Percentiles rank a stretch among this genome's conserved stretches.
Evolutionary conservation across 2,329 filamentous ascomycete genomes (phyloP).

Genomic region (Hypoxylon sp.): DNA sequence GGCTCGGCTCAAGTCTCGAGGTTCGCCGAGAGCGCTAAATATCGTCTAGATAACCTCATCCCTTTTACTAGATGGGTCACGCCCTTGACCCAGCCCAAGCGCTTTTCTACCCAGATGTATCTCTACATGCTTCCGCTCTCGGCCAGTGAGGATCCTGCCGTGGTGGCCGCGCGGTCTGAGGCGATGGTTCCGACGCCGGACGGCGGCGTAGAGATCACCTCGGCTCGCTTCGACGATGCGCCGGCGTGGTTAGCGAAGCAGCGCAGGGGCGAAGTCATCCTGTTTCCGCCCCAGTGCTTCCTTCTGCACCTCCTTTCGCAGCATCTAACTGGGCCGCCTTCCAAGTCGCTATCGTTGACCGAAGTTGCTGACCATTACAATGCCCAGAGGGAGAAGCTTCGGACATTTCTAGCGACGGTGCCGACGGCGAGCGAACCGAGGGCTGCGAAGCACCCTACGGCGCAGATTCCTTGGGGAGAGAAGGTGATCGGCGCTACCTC

Average conservation of each 20-base stretch:
- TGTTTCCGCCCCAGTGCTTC: slow-evolving; percentile 91
- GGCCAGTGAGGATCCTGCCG: slow-evolving; percentile 36
- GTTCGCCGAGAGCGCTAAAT: neutral
- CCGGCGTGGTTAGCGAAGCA: slow-evolving; percentile 73
- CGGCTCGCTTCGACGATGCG: slow-evolving; percentile 78
- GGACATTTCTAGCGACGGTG: slow-evolving; percentile 58
- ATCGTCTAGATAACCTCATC: slow-evolving; percentile 64
- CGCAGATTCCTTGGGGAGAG: slow-evolving; percentile 62
- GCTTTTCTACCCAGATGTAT: slow-evolving; percentile 98
- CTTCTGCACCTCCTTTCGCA: slow-evolving; percentile 67
- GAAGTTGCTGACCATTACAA: slow-evolving; percentile 49
- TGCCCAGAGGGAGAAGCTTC: slow-evolving; percentile 59
- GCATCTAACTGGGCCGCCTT: slow-evolving; percentile 55
- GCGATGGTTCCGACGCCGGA: slow-evolving; percentile 75
- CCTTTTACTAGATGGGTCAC: slow-evolving; percentile 96
- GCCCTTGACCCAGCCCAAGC: slow-evolving; percentile 72
- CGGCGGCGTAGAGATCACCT: slow-evolving; percentile 71
- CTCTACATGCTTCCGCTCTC: slow-evolving; percentile 80
- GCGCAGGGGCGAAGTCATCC: slow-evolving; percentile 71
- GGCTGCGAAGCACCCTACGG: slow-evolving; percentile 51
- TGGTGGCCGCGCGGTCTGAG: slow-evolving; percentile 53
- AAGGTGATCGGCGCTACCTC: slow-evolving; percentile 67
- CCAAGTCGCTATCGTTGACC: slow-evolving; percentile 34
- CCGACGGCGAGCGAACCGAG: slow-evolving; percentile 53
- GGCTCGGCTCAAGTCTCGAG: too few relatives aligned